Evolutionary conservation across 495 filamentous ascomycete species (phyloP).

Genomic region (Penicillium macrosclerotiorum): DNA sequence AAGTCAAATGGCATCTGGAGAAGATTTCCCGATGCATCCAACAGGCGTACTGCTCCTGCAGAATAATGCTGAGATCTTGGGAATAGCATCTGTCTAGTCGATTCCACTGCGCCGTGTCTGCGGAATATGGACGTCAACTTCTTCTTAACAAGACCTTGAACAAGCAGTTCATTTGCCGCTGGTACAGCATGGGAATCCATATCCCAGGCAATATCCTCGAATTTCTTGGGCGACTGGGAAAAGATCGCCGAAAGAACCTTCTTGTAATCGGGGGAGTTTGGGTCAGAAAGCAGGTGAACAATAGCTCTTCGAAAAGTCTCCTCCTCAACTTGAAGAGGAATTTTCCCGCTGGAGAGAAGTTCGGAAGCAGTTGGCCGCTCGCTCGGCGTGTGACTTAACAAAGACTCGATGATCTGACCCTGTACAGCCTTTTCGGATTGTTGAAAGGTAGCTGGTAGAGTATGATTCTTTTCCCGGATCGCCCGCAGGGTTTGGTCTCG

Average conservation of each 20-base stretch:
- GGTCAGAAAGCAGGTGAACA: slow-evolving; percentile 70
- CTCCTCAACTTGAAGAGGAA: slow-evolving; percentile 88
- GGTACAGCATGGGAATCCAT: slow-evolving; percentile 55
- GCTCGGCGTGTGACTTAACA: slow-evolving; percentile 77
- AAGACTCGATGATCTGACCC: slow-evolving; percentile 70
- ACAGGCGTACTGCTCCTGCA: slow-evolving; percentile 66
- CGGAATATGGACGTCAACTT: slow-evolving; percentile 76
- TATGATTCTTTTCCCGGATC: slow-evolving; percentile 65
- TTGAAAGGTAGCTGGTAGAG: slow-evolving; percentile 72
- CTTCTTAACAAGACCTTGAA: slow-evolving; percentile 74
- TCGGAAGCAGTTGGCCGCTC: slow-evolving; percentile 83
- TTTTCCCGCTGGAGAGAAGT: slow-evolving; percentile 79
- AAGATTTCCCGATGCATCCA: slow-evolving; percentile 79
- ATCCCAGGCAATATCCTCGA: slow-evolving; percentile 88
- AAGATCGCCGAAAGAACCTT: slow-evolving; percentile 86
- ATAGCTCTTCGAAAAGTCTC: slow-evolving; percentile 82
- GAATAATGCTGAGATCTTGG: slow-evolving; percentile 79
- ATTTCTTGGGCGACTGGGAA: slow-evolving; percentile 65
- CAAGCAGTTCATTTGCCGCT: slow-evolving; percentile 62
- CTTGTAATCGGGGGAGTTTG: slow-evolving; percentile 81
- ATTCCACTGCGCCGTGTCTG: slow-evolving; percentile 88
- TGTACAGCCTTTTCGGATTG: slow-evolving; percentile 71
- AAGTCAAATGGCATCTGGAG: slow-evolving; percentile 91
- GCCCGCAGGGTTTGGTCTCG: slow-evolving; percentile 70
- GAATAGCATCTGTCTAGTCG: slow-evolving; percentile 68